Base-by-base conservation (phyloP, 2,329 filamentous ascomycete genomes). In the Scedosporium dehoogii region DNA sequence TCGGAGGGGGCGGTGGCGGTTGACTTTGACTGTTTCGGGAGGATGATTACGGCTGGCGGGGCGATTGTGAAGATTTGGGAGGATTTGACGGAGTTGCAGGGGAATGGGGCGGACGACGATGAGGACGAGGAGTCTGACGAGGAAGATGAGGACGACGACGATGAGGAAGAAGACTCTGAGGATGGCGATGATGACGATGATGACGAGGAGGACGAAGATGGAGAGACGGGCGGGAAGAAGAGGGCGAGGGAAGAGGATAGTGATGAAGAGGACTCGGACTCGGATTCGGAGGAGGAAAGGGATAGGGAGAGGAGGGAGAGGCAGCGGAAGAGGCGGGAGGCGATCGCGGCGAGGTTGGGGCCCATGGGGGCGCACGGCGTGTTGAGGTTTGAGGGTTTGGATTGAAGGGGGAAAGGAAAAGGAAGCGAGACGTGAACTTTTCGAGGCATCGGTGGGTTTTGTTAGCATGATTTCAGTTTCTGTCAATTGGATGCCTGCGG, bases 31-130 rank as follows among this genome's bases (percentile, higher is more conserved):
- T 87, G 89, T 59, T 85, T 87, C 60, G 90, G 92, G 56, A 83
- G 94, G 56, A 85, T 99, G 80, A 91, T 99, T 67, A 96, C 87
- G 69, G 92, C 91, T 10, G 94, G 94, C 61, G 94, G 94, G 0
- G 84, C 83, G 68, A 86, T 86, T 0, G 84, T 99, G 66, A 97
- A 97, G 74, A 87, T 97, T 1, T 99, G 94, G 94, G 85, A 94
- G 89, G 85, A 94, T 71, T 83, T 87, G 64, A 78, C 82, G n/a
- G 79, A 78, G 63, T 72, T 80, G 2, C 79, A 82, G 23, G 78
- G 76, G 1, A 69, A 72, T 33, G 68, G 68, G 2, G 72, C 72
- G 1, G 78, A 78, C 1, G 80, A 79, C 0, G 81, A 83, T 0
- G 80, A 79, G 1, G 80, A 75, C 0, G 75, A 75, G 0, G 78